Conservation (phyloP, 2,329 filamentous ascomycete species). For the Alternaria metachromatica region DNA sequence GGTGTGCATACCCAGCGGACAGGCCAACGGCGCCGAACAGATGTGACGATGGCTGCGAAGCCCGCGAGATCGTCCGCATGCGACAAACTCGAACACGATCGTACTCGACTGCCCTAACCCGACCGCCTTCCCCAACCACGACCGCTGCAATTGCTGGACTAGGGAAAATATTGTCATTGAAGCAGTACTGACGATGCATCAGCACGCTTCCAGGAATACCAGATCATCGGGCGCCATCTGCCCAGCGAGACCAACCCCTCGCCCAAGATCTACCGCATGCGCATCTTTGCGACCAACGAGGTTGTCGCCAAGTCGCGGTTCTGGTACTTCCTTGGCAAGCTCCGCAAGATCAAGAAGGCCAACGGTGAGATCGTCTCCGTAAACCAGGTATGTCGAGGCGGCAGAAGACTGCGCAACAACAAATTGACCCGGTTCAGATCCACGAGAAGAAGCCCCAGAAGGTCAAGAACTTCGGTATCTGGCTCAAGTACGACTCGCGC, state of each 20-base stretch:
- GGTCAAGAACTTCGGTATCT: conserved; percentile 99
- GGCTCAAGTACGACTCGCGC: conserved; percentile 99
- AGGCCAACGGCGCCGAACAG: background rate
- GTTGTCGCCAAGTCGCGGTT: conserved; percentile 99
- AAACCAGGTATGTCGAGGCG: conserved; percentile 77
- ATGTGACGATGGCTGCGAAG: background rate
- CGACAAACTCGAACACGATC: background rate
- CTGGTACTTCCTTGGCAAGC: conserved; percentile 99
- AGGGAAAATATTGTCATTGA: background rate
- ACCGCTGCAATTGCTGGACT: conserved; percentile 41
- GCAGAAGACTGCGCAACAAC: background rate
- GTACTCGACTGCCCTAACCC: background rate
- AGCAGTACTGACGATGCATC: conserved; percentile 46
- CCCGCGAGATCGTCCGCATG: conserved; percentile 1
- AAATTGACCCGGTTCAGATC: conserved; percentile 66
- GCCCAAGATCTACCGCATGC: conserved; percentile 99
- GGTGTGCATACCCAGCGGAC: background rate
- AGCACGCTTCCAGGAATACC: conserved; percentile 99
- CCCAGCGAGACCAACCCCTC: conserved; percentile 96
- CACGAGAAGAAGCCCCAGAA: conserved; percentile 98
- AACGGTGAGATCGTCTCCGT: conserved; percentile 98
- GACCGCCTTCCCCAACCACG: background rate
- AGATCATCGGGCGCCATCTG: conserved; percentile 99
- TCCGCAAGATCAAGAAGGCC: conserved; percentile 99
- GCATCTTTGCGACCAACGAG: conserved; percentile 97